Percentiles rank a stretch among this genome's conserved stretches.
Conservation (phyloP, 306 rosid species). For the Ochetophila trinervis region DNA sequence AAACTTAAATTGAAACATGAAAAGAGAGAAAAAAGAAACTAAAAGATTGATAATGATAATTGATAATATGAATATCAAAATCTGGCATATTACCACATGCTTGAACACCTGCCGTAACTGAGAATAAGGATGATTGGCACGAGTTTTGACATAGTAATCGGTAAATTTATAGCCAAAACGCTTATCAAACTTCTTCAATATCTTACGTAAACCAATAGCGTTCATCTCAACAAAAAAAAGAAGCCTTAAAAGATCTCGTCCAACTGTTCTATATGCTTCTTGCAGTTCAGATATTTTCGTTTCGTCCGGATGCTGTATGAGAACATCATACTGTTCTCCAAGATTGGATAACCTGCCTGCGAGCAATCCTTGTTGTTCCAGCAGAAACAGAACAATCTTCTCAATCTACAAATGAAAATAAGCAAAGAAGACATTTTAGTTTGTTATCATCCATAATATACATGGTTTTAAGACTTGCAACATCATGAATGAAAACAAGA, state of each 20-base stretch:
- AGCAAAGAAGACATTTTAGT: neutral
- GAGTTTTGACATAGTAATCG: slow-evolving; percentile 83
- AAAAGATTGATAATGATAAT: neutral
- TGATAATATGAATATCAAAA: neutral
- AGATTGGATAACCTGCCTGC: slow-evolving; percentile 70
- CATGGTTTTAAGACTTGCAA: too few species aligned
- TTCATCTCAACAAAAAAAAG: slow-evolving; percentile 76
- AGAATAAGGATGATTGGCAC: slow-evolving; percentile 90
- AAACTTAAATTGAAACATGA: neutral
- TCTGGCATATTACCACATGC: slow-evolving; percentile 74
- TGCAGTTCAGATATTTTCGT: slow-evolving; percentile 48
- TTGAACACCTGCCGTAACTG: slow-evolving; percentile 88
- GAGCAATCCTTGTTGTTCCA: slow-evolving; percentile 90
- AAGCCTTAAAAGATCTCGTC: slow-evolving; percentile 70
- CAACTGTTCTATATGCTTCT: slow-evolving; percentile 66
- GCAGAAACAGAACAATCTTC: slow-evolving; percentile 70
- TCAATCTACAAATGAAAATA: slow-evolving; percentile 55
- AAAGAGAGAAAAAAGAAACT: neutral
- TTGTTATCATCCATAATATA: neutral
- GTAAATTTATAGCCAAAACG: slow-evolving; percentile 80
- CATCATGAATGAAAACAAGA: neutral
- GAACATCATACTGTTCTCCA: slow-evolving; percentile 44
- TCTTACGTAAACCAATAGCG: slow-evolving; percentile 84
- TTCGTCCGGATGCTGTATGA: slow-evolving; percentile 52
- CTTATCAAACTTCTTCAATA: slow-evolving; percentile 86